Conservation (phyloP, 768 basidiomycete genomes). For the Leccinum boreale region DNA sequence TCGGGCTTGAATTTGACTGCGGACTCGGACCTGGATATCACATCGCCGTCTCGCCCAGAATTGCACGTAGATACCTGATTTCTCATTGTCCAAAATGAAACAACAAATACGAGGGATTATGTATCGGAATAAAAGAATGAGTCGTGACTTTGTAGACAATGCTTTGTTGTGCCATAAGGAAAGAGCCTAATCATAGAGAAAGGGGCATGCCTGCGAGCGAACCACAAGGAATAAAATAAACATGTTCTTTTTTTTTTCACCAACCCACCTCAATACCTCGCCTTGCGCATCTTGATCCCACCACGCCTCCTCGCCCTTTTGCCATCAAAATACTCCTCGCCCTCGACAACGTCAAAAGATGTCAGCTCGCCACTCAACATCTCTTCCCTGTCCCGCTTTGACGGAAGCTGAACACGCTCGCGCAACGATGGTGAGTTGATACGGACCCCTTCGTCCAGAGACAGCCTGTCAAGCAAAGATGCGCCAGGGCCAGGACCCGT, state of each 20-base stretch:
- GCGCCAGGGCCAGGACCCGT: slow-evolving; percentile 16
- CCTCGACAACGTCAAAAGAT: slow-evolving; percentile 11
- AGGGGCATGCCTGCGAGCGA: not conserved
- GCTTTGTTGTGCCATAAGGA: not conserved
- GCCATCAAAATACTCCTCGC: slow-evolving; percentile 21
- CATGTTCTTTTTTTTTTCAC: not conserved
- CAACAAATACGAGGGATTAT: slow-evolving; percentile 21
- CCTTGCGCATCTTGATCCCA: slow-evolving; percentile 18
- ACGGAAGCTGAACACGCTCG: slow-evolving; percentile 37
- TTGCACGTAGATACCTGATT: not conserved
- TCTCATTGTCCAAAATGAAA: slow-evolving; percentile 4
- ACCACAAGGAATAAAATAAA: not conserved
- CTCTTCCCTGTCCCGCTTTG: slow-evolving; percentile 33
- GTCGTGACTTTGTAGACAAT: not conserved
- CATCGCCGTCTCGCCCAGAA: not conserved
- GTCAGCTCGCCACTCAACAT: slow-evolving; percentile 15
- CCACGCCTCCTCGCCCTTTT: slow-evolving; percentile 26
- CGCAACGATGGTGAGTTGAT: slow-evolving; percentile 27
- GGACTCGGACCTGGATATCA: not conserved
- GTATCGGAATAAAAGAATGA: slow-evolving; percentile 10
- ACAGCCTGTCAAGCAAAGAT: slow-evolving; percentile 39
- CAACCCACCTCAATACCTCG: slow-evolving; percentile 9
- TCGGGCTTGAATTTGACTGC: not conserved
- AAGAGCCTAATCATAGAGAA: not conserved
- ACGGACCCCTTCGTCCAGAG: slow-evolving; percentile 18